These are phyloP conservation scores for Prosopis cineraria DNA, from an alignment of 306 rosid species.

Conservation along the genomic window DNA sequence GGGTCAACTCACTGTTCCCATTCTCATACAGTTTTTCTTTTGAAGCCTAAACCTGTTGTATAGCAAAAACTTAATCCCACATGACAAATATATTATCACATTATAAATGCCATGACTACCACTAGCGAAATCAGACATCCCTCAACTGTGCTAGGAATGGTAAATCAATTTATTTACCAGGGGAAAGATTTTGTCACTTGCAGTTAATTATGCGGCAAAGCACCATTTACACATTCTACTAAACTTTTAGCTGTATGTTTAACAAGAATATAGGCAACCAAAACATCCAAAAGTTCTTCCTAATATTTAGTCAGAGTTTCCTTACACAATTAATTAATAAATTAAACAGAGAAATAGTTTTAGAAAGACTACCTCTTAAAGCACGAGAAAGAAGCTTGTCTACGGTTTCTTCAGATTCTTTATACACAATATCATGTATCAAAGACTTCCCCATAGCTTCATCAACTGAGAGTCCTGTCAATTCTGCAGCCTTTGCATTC, in stretches of 20 bases:
- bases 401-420: conserved; percentile 76
- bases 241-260: conserved; percentile 20
- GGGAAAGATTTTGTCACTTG: background rate
- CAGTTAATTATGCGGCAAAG: conserved; percentile 2
- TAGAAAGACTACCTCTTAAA: conserved; percentile 67
- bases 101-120: conserved; percentile 20
- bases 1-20: background rate
- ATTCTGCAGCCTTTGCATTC: conserved; percentile 92
- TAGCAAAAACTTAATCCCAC: conserved; percentile 15
- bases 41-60: background rate
- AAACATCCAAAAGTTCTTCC: conserved; percentile 10
- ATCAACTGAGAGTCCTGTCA: conserved; percentile 88
- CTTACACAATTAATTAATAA: conserved; percentile 27
- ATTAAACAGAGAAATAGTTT: conserved; percentile 22
- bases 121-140: conserved; percentile 10
- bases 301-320: conserved; percentile 17
- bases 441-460: conserved; percentile 95
- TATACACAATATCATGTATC: conserved; percentile 75
- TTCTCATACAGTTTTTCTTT: background rate
- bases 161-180: conserved; percentile 6
- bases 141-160: conserved; percentile 21
- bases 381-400: conserved; percentile 74
- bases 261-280: conserved; percentile 14
- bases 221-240: background rate
- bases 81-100: background rate